Evolutionary conservation across 106 monocot genomes (phyloP), one percentile per base, ranked within the genome.

Genomic region (Dioscorea alata): DNA sequence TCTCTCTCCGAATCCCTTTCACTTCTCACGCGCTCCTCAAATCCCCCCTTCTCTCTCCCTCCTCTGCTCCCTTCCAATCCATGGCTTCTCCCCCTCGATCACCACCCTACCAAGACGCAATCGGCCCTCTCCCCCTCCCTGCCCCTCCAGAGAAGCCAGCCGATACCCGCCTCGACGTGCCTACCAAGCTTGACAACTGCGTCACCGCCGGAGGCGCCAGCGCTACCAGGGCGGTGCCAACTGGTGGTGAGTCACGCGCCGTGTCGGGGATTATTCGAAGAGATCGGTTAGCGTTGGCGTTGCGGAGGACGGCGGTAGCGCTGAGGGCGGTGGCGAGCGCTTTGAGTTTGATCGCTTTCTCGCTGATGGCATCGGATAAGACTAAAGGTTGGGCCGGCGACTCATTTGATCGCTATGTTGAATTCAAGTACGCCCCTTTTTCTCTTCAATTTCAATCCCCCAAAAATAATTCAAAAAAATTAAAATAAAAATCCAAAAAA

Each of bases 361-460:
- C 95, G 22, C 75, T 88, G 33, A 89, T 96, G 91, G 91, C 84
- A 34, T 82, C 95, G 25, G 82, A 92, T 61, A 84, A 83, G 63
- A 89, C 91, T 23, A 57, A 66, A 21, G 95, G 95, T 2, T 96
- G 95, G 95, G 81, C 78, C n/a, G 95, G 95, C 62, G 91, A 96
- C 73, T 96, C 88, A 54, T 96, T 89, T 70, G 80, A 79, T 54
- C 81, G 95, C 14, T 96, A 96, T 70, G 63, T 18, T 18, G 88
- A 96, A 74, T 89, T 85, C 76, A 56, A 76, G 89, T 89, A 68
- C 20, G 34, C 34, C 13, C 23, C 33, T 42, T 7, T 34, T 7
- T 42, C 42, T 42, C 42, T 42, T 10, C 10, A 10, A 42, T 42
- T 10, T 10, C 42, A 2, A 42, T 42, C 42, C 42, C 42, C 0